Base-by-base conservation (phyloP, 257 asterid species). In the Voacanga thouarsii region DNA sequence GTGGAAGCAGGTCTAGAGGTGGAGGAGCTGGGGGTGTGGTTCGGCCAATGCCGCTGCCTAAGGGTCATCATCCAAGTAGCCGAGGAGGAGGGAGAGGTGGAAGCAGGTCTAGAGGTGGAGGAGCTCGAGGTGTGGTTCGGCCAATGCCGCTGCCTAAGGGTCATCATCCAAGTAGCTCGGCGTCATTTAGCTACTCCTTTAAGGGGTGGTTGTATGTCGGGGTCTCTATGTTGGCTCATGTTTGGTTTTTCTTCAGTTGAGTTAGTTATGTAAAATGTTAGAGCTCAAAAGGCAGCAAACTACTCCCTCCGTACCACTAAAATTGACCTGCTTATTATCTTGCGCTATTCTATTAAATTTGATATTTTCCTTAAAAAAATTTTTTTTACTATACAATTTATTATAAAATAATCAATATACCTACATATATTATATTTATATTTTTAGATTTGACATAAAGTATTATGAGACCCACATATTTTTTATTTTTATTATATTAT, bases 11-110 rank as follows among this genome's bases (percentile, higher is more conserved):
- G 1, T 33, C 37, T 1, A 33, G 37, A 33, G 76, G 61, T 1
- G 73, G 77, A 6, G 65, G 77, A 4, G 76, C 61, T 12, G n/a
- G 76, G 9, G 64, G 76, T n/a, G n/a, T n/a, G n/a, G n/a, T n/a
- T n/a, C n/a, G n/a, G n/a, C n/a, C n/a, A n/a, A n/a, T 24, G 72
- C 26, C 14, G 81, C 11, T 69, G 82, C 2, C 76, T 78, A 0
- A 77, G 80, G 0, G 53, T 6, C 11, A 49, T 6, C 53, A 49
- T n/a, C n/a, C 12, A 49, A 56, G 81, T 0, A 74, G 80, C 0
- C 67, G 77, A 0, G 41, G 78, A 1, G 74, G 76, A 0, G 65
- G 60, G 49, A 1, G 66, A 37, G 41, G 39, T 2, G 67, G 50
- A 0, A 30, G 37, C 37, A 33, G 37, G n/a, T n/a, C n/a, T 33